These are phyloP conservation scores for Xylariaceae sp. DNA, from an alignment of 2,329 filamentous ascomycete genomes.

Conservation along the genomic window DNA sequence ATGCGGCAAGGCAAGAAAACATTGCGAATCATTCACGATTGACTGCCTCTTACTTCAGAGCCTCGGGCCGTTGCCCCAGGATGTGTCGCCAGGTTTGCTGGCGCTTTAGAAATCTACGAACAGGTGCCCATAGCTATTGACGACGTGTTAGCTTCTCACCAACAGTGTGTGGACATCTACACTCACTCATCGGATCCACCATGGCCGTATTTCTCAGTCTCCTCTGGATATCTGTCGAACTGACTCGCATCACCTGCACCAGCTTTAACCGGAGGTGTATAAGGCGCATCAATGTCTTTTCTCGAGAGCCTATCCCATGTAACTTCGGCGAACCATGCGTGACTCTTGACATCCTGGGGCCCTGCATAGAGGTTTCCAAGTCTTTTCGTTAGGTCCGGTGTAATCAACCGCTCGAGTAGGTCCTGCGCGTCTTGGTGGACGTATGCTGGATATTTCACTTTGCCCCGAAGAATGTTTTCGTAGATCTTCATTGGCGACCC, in stretches of 20 bases:
- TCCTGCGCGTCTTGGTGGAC: conserved; percentile 93
- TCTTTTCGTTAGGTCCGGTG: conserved; percentile 88
- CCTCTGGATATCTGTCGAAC: conserved; percentile 97
- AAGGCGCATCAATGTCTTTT: conserved; percentile 97
- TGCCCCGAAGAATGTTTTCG: conserved; percentile 95
- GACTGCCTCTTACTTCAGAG: too few relatives aligned
- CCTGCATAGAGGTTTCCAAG: conserved; percentile 91
- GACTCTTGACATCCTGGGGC: conserved; percentile 87
- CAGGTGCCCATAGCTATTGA: conserved; percentile 62
- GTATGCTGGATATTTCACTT: conserved; percentile 95
- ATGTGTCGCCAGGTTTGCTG: too few relatives aligned
- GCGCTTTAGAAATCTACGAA: conserved; percentile 67
- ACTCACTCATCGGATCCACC: conserved; percentile 82
- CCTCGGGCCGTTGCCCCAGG: too few relatives aligned
- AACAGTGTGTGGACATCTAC: conserved; percentile 3
- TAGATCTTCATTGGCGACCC: conserved; percentile 99
- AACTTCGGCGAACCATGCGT: conserved; percentile 95
- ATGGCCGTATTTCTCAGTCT: conserved; percentile 85
- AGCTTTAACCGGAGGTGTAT: conserved; percentile 91
- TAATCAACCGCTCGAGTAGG: conserved; percentile 88
- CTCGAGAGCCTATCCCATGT: conserved; percentile 92
- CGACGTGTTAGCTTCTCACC: conserved; percentile 1
- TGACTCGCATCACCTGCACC: conserved; percentile 93
- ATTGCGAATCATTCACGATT: too few relatives aligned
- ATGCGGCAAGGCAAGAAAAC: too few relatives aligned